Base-by-base conservation (phyloP, 2,329 filamentous ascomycete genomes). In the Paracorniculantispora psalliotae region DNA sequence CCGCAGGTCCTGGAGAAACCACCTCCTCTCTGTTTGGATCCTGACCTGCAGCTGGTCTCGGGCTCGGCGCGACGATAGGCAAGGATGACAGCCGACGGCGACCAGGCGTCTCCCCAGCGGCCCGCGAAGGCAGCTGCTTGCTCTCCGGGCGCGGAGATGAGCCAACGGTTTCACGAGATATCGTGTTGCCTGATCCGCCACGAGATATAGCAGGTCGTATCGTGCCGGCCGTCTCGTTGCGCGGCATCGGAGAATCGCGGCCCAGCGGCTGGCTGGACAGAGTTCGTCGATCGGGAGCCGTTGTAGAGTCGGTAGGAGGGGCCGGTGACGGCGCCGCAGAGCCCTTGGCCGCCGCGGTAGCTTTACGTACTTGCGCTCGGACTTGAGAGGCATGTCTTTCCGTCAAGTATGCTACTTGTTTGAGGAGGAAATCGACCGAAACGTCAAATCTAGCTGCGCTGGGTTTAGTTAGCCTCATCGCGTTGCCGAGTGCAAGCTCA, bases 341-440 rank as follows among this genome's bases (percentile, higher is more conserved):
- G 59, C 81, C 81, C 55, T 81, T 79, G 23, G 78, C 79, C 3
- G 80, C 79, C 7, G 81, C 81, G 2, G 82, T 85, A 46, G 87
- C 85, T 69, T 88, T 94, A 62, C 90, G 86, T 78, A 97, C 91
- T 75, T 97, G 92, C 21, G 90, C 92, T 64, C 91, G 86, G 50
- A 97, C 90, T 71, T 97, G 91, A 0, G 90, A 90, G 28, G 96
- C 83, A 75, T 97, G 91, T 54, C 90, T 83, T 71, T 97, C 92
- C 69, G 94, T 96, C 6, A 97, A 83, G 83, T 92, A 96, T 72
- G 91, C 92, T 63, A 92, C 92, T 74, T 99, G 92, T 70, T 96
- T 91, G 17, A 97, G 83, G 33, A 99, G 81, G 68, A 97, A 97
- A 43, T 91, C 83, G 60, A 96, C 85, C 26, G 90, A 88, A 21